Conservation (phyloP, 2,329 filamentous ascomycete genomes). For the Alternaria sp. region DNA sequence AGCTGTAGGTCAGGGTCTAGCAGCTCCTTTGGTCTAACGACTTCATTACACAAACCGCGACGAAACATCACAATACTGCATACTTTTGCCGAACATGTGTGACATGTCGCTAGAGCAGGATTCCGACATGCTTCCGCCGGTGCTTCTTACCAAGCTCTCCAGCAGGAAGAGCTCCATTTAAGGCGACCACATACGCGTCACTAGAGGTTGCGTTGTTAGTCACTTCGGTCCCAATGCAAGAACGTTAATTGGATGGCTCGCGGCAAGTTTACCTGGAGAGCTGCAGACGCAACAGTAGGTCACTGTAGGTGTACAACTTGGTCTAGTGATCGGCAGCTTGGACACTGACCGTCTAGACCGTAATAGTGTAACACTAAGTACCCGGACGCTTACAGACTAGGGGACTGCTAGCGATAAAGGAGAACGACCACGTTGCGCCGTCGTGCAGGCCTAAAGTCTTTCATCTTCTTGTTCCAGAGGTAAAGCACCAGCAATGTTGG, state of each 20-base stretch:
- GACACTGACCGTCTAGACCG: slow-evolving; percentile 13
- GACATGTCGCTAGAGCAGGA: not conserved
- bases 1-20: not conserved
- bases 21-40: not conserved
- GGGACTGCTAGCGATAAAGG: not conserved
- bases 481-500: not conserved
- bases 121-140: not conserved
- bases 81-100: not conserved
- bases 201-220: not conserved
- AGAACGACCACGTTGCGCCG: not conserved
- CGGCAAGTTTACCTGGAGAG: not conserved
- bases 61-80: not conserved
- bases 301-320: not conserved
- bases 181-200: slow-evolving; percentile 6
- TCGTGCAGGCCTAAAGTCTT: not conserved
- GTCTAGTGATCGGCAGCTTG: slow-evolving; percentile 16
- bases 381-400: not conserved
- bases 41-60: not conserved
- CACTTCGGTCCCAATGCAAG: not conserved
- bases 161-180: not conserved
- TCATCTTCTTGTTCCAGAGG: not conserved
- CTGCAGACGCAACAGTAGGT: not conserved
- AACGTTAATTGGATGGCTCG: not conserved
- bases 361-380: not conserved
- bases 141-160: not conserved